Conservation (phyloP, 805 yeast genomes). For the Wickerhamomyces sydowiorum region DNA sequence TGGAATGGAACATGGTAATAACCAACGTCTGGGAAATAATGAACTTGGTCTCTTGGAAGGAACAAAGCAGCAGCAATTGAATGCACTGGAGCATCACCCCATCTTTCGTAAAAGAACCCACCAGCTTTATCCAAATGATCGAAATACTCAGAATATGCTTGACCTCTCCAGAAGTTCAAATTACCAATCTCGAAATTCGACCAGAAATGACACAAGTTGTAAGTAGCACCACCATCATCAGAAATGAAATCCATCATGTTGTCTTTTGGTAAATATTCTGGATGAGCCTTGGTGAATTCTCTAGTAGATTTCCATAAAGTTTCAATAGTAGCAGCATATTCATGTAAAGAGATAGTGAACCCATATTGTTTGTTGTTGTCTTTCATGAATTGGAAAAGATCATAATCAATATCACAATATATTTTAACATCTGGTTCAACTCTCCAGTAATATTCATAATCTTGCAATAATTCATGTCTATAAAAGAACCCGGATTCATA, state of each 20-base stretch:
- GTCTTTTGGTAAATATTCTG: slow-evolving; percentile 35
- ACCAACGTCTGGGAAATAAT: slow-evolving; percentile 73
- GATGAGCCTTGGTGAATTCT: slow-evolving; percentile 39
- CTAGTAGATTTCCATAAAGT: slow-evolving; percentile 56
- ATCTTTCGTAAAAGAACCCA: slow-evolving; percentile 81
- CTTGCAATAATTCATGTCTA: slow-evolving; percentile 51
- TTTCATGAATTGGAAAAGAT: slow-evolving; percentile 59
- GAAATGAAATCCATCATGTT: slow-evolving; percentile 62
- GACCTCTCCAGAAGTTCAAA: slow-evolving; percentile 60
- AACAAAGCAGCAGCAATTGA: slow-evolving; percentile 68
- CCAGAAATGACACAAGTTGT: slow-evolving; percentile 82
- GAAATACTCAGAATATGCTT: slow-evolving; percentile 57
- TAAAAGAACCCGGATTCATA: slow-evolving; percentile 53
- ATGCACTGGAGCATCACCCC: slow-evolving; percentile 94
- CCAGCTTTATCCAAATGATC: slow-evolving; percentile 60
- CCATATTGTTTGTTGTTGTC: slow-evolving; percentile 57
- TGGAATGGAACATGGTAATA: slow-evolving; percentile 75
- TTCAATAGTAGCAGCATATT: slow-evolving; percentile 58
- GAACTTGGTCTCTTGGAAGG: slow-evolving; percentile 50
- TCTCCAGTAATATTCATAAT: slow-evolving; percentile 72
- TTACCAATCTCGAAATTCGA: slow-evolving; percentile 74
- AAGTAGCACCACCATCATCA: slow-evolving; percentile 58
- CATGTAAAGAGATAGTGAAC: slow-evolving; percentile 63
- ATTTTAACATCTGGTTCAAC: slow-evolving; percentile 66
- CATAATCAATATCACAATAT: slow-evolving; percentile 59